phyloP scores from a whole-genome alignment of 306 rosid species.

The Trifolium fragiferum region DNA sequence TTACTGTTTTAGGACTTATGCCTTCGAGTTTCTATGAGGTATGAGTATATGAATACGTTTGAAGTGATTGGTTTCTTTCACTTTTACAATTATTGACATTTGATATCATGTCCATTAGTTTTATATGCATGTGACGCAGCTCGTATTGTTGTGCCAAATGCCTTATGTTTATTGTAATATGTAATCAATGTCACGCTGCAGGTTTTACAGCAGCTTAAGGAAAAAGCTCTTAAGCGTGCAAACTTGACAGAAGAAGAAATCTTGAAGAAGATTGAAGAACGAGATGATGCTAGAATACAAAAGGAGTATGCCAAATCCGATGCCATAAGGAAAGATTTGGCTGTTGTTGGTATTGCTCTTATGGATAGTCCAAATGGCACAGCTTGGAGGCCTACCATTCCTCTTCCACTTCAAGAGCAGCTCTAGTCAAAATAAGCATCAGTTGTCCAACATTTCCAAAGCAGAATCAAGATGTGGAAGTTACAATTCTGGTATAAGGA shows the following conservation, averaged over 20 bases:
- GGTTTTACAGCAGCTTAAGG: conserved; percentile 78
- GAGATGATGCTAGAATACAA: conserved; percentile 72
- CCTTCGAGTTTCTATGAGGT: conserved; percentile 80
- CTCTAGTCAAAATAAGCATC: conserved; percentile 34
- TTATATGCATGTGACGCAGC: neutral
- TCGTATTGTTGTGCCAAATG: neutral
- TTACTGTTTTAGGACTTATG: conserved; percentile 74
- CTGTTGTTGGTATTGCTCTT: conserved; percentile 74
- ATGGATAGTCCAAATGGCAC: conserved; percentile 95
- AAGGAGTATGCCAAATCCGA: conserved; percentile 89
- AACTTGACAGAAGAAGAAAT: conserved; percentile 74
- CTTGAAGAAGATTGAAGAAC: conserved; percentile 68
- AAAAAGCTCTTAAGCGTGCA: conserved; percentile 85
- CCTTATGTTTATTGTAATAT: neutral
- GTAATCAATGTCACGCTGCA: conserved; percentile 39
- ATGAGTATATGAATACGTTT: conserved; percentile 44
- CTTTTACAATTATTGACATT: conserved; percentile 21
- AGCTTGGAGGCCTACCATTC: conserved; percentile 88
- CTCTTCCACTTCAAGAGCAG: conserved; percentile 75
- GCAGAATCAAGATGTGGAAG: conserved; percentile 20
- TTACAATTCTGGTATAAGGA: neutral
- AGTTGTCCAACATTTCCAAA: conserved; percentile 17
- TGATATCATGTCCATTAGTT: conserved; percentile 16
- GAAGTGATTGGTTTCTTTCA: conserved; percentile 32
- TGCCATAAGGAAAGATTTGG: conserved; percentile 73